Conservation (phyloP, 805 yeast species). For the Yarrowia bubula region DNA sequence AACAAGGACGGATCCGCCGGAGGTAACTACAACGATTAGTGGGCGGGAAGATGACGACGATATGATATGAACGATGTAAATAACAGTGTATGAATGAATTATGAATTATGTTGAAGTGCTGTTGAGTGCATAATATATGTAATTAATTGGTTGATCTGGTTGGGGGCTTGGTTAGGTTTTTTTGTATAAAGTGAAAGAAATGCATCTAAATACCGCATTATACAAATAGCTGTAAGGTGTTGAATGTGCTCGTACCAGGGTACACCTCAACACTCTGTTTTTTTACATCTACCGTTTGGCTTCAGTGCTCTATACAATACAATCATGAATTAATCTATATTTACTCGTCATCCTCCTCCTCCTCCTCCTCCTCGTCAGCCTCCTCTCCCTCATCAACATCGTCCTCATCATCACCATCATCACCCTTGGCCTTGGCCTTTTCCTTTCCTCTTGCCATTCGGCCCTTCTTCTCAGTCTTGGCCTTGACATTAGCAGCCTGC, state of each 20-base stretch:
- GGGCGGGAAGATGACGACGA: too few relatives aligned
- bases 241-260: too few relatives aligned
- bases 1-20: slow-evolving; percentile 37
- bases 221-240: too few relatives aligned
- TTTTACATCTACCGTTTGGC: too few relatives aligned
- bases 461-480: slow-evolving; percentile 66
- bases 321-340: slow-evolving; percentile 7
- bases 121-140: too few relatives aligned
- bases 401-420: slow-evolving; percentile 33
- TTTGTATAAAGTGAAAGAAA: too few relatives aligned
- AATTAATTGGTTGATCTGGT: too few relatives aligned
- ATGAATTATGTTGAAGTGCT: neutral
- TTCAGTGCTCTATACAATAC: neutral
- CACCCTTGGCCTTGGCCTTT: slow-evolving; percentile 36
- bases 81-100: neutral
- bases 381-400: slow-evolving; percentile 31
- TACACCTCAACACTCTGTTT: too few relatives aligned
- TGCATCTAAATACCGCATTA: too few relatives aligned
- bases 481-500: slow-evolving; percentile 75
- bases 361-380: slow-evolving; percentile 31
- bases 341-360: slow-evolving; percentile 30
- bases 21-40: slow-evolving; percentile 38
- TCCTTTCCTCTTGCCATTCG: slow-evolving; percentile 58
- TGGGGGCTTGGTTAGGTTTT: too few relatives aligned
- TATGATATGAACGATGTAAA: neutral